Percentiles rank a stretch among this genome's conserved stretches.
Evolutionary conservation across 176 grass and related monocot species (phyloP).

Genomic region (Puya raimondii): DNA sequence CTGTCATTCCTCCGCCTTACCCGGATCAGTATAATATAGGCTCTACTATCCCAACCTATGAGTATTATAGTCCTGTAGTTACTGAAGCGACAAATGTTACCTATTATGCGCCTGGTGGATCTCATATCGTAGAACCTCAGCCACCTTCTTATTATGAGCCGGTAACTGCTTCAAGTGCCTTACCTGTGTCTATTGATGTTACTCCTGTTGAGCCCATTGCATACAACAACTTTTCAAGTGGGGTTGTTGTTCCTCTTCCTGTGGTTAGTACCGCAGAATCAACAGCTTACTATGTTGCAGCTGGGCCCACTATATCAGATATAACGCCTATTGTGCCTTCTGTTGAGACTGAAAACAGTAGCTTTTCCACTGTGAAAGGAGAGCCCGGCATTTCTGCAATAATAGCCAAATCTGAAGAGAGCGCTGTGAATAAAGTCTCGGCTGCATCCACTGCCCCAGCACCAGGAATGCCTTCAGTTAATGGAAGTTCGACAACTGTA

Average conservation of each 20-base stretch:
- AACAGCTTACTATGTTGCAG: constrained; percentile 49
- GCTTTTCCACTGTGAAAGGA: constrained; percentile 9
- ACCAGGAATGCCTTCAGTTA: constrained; percentile 13
- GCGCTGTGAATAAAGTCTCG: constrained; percentile 31
- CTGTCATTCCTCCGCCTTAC: constrained; percentile 44
- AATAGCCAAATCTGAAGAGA: constrained; percentile 21
- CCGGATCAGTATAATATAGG: constrained; percentile 42
- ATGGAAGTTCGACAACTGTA: constrained; percentile 29
- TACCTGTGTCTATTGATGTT: constrained; percentile 45
- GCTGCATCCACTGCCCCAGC: constrained; percentile 1
- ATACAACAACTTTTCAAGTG: constrained; percentile 44
- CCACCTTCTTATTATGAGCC: constrained; percentile 48
- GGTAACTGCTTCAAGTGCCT: constrained; percentile 30
- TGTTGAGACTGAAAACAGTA: constrained; percentile 24
- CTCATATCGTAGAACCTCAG: constrained; percentile 34
- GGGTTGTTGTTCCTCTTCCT: constrained; percentile 13
- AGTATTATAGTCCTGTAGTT: constrained; percentile 46
- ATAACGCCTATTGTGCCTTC: constrained; percentile 18
- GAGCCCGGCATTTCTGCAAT: constrained; percentile 10
- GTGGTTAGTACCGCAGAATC: constrained; percentile 25
- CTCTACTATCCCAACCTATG: constrained; percentile 45
- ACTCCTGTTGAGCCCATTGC: constrained; percentile 30
- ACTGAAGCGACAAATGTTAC: constrained; percentile 37
- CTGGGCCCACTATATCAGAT: constrained; percentile 26
- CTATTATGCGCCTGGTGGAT: constrained; percentile 52